These are phyloP conservation scores for Brettanomyces nanus DNA, from an alignment of 805 yeast genomes.

Conservation along the genomic window DNA sequence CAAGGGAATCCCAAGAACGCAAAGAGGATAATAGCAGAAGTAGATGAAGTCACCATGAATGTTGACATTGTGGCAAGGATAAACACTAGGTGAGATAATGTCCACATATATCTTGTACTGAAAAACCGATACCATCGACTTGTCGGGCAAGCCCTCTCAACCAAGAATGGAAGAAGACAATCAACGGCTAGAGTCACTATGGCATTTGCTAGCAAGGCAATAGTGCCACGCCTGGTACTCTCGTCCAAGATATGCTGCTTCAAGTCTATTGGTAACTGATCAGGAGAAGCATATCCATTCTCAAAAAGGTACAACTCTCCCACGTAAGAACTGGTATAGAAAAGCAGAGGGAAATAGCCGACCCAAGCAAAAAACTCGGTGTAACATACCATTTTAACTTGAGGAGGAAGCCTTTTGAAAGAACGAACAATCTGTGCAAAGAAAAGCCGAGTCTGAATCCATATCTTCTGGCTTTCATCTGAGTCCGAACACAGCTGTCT, in stretches of 20 bases:
- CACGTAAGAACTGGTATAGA: slow-evolving; percentile 58
- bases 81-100: slow-evolving; percentile 40
- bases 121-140: slow-evolving; percentile 5
- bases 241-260: slow-evolving; percentile 30
- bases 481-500: slow-evolving; percentile 28
- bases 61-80: slow-evolving; percentile 40
- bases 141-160: slow-evolving; percentile 14
- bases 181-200: slow-evolving; percentile 38
- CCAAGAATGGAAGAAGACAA: slow-evolving; percentile 35
- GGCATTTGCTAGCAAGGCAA: slow-evolving; percentile 43
- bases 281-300: slow-evolving; percentile 29
- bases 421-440: slow-evolving; percentile 29
- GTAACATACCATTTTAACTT: slow-evolving; percentile 40
- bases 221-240: slow-evolving; percentile 43
- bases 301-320: slow-evolving; percentile 47
- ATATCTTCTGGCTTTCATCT: slow-evolving; percentile 14
- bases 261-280: slow-evolving; percentile 32
- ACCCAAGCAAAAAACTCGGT: slow-evolving; percentile 63
- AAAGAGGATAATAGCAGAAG: slow-evolving; percentile 39
- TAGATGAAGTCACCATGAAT: slow-evolving; percentile 33
- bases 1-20: slow-evolving; percentile 52
- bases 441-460: slow-evolving; percentile 18
- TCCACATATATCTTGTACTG: slow-evolving; percentile 38
- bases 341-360: slow-evolving; percentile 59
- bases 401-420: slow-evolving; percentile 36